Conservation (phyloP, 2,329 filamentous ascomycete species). For the Diaporthe batatas region DNA sequence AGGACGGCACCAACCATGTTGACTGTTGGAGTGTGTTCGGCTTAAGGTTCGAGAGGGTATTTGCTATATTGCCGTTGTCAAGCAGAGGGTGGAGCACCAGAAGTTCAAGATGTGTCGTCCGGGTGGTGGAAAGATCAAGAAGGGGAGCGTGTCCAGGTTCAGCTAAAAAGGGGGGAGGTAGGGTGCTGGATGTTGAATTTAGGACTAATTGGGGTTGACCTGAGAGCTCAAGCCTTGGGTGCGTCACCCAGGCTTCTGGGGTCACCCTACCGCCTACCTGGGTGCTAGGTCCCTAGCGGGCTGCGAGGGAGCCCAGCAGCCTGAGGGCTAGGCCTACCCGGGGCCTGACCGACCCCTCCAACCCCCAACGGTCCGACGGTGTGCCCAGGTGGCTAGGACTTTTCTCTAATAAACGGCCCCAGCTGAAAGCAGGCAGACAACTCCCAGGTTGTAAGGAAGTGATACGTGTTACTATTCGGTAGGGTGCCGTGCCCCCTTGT, state of each 20-base stretch:
- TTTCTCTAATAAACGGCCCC: slow-evolving; percentile 1
- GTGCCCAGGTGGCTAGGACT: slow-evolving; percentile 21
- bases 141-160: slow-evolving; percentile 35
- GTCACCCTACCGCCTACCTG: background rate
- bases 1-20: slow-evolving; percentile 39
- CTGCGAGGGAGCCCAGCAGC: slow-evolving; percentile 18
- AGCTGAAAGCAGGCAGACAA: slow-evolving; percentile 5
- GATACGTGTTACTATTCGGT: slow-evolving; percentile 28
- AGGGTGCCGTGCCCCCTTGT: background rate
- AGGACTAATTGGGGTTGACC: slow-evolving; percentile 30
- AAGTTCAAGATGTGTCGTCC: slow-evolving; percentile 32
- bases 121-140: slow-evolving; percentile 37
- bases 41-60: background rate
- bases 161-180: slow-evolving; percentile 42
- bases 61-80: slow-evolving; percentile 28
- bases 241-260: slow-evolving; percentile 25
- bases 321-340: background rate
- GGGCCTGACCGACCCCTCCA: slow-evolving; percentile 1
- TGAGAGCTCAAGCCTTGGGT: slow-evolving; percentile 21
- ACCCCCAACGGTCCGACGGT: background rate
- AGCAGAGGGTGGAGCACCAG: slow-evolving; percentile 33
- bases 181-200: slow-evolving; percentile 28
- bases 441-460: background rate
- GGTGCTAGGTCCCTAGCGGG: background rate
- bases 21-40: slow-evolving; percentile 27